Percentiles rank a stretch among this genome's conserved stretches.
These are phyloP conservation scores for Ganoderma sp. DNA, from an alignment of 1,284 basidiomycete genomes.

Conservation along the genomic window DNA sequence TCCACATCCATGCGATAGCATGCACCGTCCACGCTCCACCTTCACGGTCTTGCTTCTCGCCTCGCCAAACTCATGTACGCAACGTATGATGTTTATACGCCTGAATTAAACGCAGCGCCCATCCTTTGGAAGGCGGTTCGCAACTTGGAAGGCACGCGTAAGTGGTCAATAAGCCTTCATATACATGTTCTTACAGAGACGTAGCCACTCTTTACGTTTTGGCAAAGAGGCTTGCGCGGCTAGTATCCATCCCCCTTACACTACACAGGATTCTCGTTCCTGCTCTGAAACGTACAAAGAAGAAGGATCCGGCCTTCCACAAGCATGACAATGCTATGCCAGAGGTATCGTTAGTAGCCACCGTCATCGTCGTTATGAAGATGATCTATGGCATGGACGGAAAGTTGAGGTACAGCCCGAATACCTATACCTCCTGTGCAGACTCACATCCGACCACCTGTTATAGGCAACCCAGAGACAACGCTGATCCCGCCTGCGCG, in stretches of 20 bases:
- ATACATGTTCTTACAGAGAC: neutral
- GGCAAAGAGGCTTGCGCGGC: constrained; percentile 61
- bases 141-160: constrained; percentile 78
- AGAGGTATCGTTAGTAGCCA: constrained; percentile 75
- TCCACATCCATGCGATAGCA: constrained; percentile 48
- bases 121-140: constrained; percentile 82
- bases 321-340: constrained; percentile 70
- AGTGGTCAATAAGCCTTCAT: constrained; percentile 40
- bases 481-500: constrained; percentile 65
- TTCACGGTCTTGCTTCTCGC: constrained; percentile 69
- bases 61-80: constrained; percentile 62
- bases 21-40: constrained; percentile 59
- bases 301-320: constrained; percentile 53
- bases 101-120: constrained; percentile 80
- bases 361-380: constrained; percentile 77
- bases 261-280: constrained; percentile 62
- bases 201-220: constrained; percentile 69
- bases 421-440: neutral
- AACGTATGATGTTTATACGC: constrained; percentile 67
- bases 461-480: constrained; percentile 45
- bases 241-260: constrained; percentile 65
- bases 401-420: constrained; percentile 54
- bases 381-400: constrained; percentile 86
- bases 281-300: constrained; percentile 43
- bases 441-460: neutral